Percentiles rank a stretch among this genome's conserved stretches.
Conservation (phyloP, 208 protist species). For the Tritrichomonas musculus region DNA sequence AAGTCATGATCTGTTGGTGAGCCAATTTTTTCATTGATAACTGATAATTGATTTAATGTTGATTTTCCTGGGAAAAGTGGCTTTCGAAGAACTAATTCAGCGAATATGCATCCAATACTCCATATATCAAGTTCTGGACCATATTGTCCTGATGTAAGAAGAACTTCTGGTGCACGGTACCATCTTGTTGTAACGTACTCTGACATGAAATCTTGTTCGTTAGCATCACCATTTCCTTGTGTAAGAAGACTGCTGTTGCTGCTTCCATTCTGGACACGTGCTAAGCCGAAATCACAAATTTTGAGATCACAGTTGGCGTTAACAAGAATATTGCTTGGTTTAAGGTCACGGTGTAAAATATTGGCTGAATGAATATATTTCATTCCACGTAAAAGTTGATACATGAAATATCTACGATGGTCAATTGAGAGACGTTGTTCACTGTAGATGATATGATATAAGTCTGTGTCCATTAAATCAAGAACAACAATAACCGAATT, state of each 20-base stretch:
- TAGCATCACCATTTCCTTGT: no score
- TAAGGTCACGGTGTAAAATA: neutral
- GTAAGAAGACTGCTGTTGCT: no score
- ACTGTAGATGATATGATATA: constrained; percentile 78
- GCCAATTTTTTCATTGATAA: neutral
- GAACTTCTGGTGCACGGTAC: constrained; percentile 62
- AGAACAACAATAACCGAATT: constrained; percentile 82
- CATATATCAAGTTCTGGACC: constrained; percentile 53
- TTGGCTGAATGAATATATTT: constrained; percentile 42
- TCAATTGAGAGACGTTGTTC: constrained; percentile 72
- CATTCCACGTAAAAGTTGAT: constrained; percentile 50
- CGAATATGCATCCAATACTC: constrained; percentile 59
- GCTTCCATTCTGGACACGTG: no score
- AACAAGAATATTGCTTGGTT: neutral
- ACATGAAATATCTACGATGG: constrained; percentile 85
- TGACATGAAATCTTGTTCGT: neutral
- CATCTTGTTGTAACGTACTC: constrained; percentile 60
- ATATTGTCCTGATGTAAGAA: constrained; percentile 50
- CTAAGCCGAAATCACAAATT: neutral
- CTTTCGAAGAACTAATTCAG: constrained; percentile 49
- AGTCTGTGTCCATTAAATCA: constrained; percentile 87
- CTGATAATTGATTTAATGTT: neutral
- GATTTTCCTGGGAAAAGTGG: constrained; percentile 37
- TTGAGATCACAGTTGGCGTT: constrained; percentile 8
- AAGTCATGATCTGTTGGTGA: constrained; percentile 64